A percentile compares a stretch with the other conserved stretches of the same genome.
Conservation (phyloP, 441 rosid species). For the Mallotus japonicus region DNA sequence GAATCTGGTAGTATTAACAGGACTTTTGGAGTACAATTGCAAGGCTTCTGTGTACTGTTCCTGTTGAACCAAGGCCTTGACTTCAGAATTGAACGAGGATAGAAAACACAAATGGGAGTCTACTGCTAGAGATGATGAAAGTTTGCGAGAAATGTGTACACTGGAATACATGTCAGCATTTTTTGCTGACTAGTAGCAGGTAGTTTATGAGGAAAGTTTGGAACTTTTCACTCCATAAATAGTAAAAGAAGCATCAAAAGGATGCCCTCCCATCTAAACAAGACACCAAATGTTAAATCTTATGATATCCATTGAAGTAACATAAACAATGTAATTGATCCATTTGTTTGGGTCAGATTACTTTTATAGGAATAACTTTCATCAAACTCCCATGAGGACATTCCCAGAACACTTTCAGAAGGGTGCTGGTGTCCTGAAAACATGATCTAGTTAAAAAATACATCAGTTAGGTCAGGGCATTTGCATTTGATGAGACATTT, state of each 20-base stretch:
- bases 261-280: too few relatives aligned
- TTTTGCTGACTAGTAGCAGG: background rate
- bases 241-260: background rate
- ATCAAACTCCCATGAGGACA: background rate
- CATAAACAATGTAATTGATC: background rate
- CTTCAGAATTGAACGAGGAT: slow-evolving; percentile 32
- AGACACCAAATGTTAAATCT: too few relatives aligned
- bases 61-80: slow-evolving; percentile 37
- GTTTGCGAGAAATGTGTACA: slow-evolving; percentile 29
- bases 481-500: too few relatives aligned
- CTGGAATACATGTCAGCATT: slow-evolving; percentile 42
- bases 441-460: too few relatives aligned
- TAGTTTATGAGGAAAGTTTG: background rate
- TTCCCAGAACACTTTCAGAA: too few relatives aligned
- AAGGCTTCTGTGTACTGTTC: slow-evolving; percentile 50
- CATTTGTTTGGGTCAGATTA: background rate
- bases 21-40: slow-evolving; percentile 40
- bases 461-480: too few relatives aligned
- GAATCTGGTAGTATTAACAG: slow-evolving; percentile 37
- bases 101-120: slow-evolving; percentile 23
- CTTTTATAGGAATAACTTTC: background rate
- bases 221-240: background rate
- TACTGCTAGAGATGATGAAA: slow-evolving; percentile 24
- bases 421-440: too few relatives aligned
- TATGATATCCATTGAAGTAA: background rate